Evolutionary conservation across 2,329 filamentous ascomycete genomes (phyloP).

Genomic region (Nannizziopsis barbatae): DNA sequence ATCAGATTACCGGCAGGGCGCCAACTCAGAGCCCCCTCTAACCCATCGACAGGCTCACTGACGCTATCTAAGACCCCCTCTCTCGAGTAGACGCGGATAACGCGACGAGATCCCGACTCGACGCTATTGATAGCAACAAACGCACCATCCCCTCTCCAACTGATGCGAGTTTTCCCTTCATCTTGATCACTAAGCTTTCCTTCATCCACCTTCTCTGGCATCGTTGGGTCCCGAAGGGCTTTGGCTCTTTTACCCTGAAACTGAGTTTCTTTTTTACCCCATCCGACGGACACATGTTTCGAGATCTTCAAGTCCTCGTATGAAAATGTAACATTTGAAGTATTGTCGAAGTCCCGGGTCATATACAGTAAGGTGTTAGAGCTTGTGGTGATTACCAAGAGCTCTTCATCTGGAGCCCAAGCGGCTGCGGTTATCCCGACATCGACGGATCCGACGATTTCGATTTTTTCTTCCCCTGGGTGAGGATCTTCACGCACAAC

Average conservation of each 20-base stretch:
- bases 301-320: slow-evolving; percentile 72
- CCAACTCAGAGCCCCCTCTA: slow-evolving; percentile 86
- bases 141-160: slow-evolving; percentile 88
- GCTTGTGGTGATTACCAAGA: slow-evolving; percentile 71
- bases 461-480: slow-evolving; percentile 64
- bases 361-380: slow-evolving; percentile 76
- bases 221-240: slow-evolving; percentile 81
- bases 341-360: slow-evolving; percentile 79
- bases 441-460: slow-evolving; percentile 91
- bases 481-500: slow-evolving; percentile 63
- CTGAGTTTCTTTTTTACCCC: slow-evolving; percentile 97
- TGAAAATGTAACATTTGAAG: slow-evolving; percentile 62
- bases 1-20: slow-evolving; percentile 81
- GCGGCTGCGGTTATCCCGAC: slow-evolving; percentile 77
- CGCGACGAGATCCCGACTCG: slow-evolving; percentile 57
- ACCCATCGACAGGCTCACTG: slow-evolving; percentile 83
- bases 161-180: slow-evolving; percentile 60
- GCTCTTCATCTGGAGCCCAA: slow-evolving; percentile 93
- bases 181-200: slow-evolving; percentile 66
- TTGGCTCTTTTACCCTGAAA: slow-evolving; percentile 85
- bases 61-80: slow-evolving; percentile 86
- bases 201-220: slow-evolving; percentile 83
- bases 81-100: slow-evolving; percentile 80
- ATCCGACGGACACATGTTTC: slow-evolving; percentile 90
- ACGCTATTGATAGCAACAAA: slow-evolving; percentile 78